Base-by-base conservation (phyloP, 495 filamentous ascomycete species). In the Articulospora tetracladia region DNA sequence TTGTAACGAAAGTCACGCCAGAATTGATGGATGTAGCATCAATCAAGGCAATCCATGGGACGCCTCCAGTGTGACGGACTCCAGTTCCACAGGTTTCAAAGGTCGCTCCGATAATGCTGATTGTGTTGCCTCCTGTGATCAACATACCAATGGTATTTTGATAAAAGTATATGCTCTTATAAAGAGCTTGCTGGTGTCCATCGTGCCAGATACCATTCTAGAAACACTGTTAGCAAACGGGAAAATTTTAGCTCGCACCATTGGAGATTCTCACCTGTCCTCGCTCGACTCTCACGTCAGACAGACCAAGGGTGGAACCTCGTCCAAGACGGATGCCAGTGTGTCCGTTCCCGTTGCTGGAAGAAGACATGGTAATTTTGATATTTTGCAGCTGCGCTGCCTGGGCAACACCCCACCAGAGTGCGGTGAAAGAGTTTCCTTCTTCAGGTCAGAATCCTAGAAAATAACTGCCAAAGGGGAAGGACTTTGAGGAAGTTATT, bases 381-480 rank as follows among this genome's bases (percentile, higher is more conserved):
- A 89, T 76, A 68, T 90, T 89, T 54, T 84, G 81, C 19, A 88
- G 69, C 52, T 81, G 84, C 20, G 80, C 79, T n/a, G 80, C 83
- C 58, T 88, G 80, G 6, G 80, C 80, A 24, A 84, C 83, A 10
- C 83, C 83, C 87, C 87, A 90, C 54, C 88, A 84, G 47, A 90
- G 28, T 2, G 44, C 51, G 0, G 41, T 41, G 15, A 60, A 36
- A 10, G 32, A 2, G 30, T 59, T 22, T 54, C 36, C 41, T 62
- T 57, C n/a, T 57, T n/a, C 13, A 12, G 3, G 51, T 53, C 22
- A 53, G 15, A 7, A 30, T 13, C 30, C 30, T 13, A 32, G 13
- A 32, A 32, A 32, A 32, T 6, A 4, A 17, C 11, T 7, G n/a
- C 27, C 24, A 17, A 30, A 30, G 1, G 13, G 51, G 32, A 17